Conservation (phyloP, 2,329 filamentous ascomycete species). For the Bipolaris bicolor region DNA sequence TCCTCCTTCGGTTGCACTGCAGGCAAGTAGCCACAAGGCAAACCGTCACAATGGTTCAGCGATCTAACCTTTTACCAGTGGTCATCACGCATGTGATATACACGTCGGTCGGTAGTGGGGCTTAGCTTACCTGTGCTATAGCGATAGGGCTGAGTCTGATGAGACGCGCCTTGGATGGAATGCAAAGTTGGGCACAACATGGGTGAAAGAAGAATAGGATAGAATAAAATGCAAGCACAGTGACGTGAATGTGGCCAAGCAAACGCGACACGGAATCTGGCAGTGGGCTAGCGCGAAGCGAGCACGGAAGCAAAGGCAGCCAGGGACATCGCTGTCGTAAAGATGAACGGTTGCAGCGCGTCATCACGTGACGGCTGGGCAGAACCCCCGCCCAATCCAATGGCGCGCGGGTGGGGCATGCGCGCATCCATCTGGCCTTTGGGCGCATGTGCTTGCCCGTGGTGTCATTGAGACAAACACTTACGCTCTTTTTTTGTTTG, state of each 20-base stretch:
- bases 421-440: conserved; percentile 15
- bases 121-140: conserved; percentile 11
- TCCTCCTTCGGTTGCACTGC: conserved; percentile 21
- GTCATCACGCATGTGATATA: conserved; percentile 29
- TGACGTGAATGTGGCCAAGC: conserved; percentile 3
- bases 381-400: neutral
- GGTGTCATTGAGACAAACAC: neutral
- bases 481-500: neutral
- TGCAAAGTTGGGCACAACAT: conserved; percentile 8
- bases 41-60: conserved; percentile 31
- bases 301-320: neutral
- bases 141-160: neutral
- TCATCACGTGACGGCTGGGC: conserved; percentile 5
- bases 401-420: conserved; percentile 6
- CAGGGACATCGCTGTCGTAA: neutral
- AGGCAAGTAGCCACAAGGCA: conserved; percentile 14
- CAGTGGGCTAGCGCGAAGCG: neutral
- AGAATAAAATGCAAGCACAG: neutral
- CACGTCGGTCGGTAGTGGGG: neutral
- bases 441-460: conserved; percentile 8
- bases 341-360: conserved; percentile 1
- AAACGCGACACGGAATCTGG: neutral
- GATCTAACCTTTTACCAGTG: conserved; percentile 46
- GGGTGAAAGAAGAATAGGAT: neutral
- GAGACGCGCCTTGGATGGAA: conserved; percentile 3